Conservation (phyloP, 306 rosid genomes). For the Prunus persica region DNA sequence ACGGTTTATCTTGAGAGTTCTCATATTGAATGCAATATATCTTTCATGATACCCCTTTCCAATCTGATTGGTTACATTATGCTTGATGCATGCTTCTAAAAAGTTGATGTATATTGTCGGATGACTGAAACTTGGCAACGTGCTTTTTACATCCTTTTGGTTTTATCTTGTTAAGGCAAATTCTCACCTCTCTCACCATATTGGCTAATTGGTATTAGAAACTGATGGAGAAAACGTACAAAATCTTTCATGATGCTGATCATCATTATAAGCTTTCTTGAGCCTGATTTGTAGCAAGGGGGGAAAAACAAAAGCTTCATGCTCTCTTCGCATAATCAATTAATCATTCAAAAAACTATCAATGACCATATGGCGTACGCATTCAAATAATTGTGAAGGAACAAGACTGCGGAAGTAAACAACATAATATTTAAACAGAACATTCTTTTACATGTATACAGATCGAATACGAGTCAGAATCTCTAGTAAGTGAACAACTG, state of each 20-base stretch:
- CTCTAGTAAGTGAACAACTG: neutral
- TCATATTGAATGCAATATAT: neutral
- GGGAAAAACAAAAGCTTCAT: neutral
- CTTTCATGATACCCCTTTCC: too few species aligned
- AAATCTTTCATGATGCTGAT: too few species aligned
- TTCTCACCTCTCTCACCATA: neutral
- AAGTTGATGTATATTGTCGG: neutral
- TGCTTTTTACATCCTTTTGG: neutral
- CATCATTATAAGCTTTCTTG: too few species aligned
- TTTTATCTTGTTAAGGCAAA: neutral
- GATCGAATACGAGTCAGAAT: neutral
- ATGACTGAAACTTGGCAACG: neutral
- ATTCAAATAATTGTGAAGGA: neutral
- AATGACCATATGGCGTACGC: neutral
- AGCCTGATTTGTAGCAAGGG: too few species aligned
- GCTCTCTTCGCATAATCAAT: neutral
- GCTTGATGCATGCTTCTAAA: too few species aligned
- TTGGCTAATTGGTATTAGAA: neutral
- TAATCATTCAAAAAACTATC: too few species aligned
- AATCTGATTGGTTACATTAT: too few species aligned
- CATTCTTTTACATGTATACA: neutral
- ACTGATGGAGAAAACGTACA: too few species aligned
- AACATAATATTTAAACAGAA: neutral
- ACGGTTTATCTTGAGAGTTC: slow-evolving; percentile 20
- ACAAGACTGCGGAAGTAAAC: neutral